Base-by-base conservation (phyloP, 352 stramenopile genomes). In the Phytophthora capsici region DNA sequence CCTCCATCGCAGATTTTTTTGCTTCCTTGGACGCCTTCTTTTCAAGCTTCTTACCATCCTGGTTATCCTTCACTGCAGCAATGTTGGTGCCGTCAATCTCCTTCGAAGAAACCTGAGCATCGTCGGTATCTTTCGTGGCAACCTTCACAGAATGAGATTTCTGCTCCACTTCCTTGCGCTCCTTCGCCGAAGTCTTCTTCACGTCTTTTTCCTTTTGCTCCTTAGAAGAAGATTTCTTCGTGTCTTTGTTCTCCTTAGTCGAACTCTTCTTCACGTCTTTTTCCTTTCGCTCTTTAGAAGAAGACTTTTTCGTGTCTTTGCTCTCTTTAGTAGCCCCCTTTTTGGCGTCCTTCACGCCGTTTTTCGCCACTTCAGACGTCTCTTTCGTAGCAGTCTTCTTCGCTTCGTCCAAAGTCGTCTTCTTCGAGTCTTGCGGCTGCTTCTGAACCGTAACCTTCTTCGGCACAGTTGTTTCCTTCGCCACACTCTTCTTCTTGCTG, bases 181-280 rank as follows among this genome's bases (percentile, higher is more conserved):
- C 28, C 40, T 60, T 56, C 2, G 4, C 26, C 25, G 23, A 6
- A 37, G 6, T 1, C 50, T 46, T 65, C 50, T 63, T 63, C 34
- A 14, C 22, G 5, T 69, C 58, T 0, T 55, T 28, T 6, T 17
- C 58, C 0, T 58, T 28, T 3, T 17, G 57, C 12, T 61, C 43
- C 50, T 78, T 73, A 36, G 36, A 4, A 57, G 32, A 25, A 19
- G 34, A 36, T 22, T 58, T 63, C 41, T 76, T 76, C 9, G 26
- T 43, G 4, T 63, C 49, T 20, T 43, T 53, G 6, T 14, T 20
- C 14, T 41, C 36, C 40, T 60, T 56, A 5, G 4, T 20, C 25
- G 23, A 6, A 37, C 6, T 1, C 50, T 46, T 65, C 50, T 63
- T 63, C 34, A 14, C 22, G 5, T 69, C 58, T 0, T 55, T 28